Base-by-base conservation (phyloP, 805 yeast species). In the Candida coleopterorum region DNA sequence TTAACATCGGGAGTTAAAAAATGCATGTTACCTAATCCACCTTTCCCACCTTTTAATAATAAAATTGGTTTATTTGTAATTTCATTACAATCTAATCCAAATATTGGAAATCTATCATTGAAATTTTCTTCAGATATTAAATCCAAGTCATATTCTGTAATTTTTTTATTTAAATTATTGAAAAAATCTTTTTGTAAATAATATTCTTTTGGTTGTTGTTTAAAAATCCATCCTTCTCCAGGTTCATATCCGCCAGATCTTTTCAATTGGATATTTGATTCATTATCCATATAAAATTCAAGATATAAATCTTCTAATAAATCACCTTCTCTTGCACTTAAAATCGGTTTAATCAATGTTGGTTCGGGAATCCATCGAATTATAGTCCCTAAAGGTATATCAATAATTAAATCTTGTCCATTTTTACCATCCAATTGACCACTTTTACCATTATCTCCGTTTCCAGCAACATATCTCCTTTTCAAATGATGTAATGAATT, bases 1-100 rank as follows among this genome's bases (percentile, higher is more conserved):
- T 97, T 75, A 40, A 93, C 79, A 34, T 78, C 76, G 31, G 81
- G 71, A 1, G 96, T 87, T 33, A 85, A 67, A 53, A 93, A 93
- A 56, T 90, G 96, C 93, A 87, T 87, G 58, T 93, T 93, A 1
- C 98, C 98, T 65, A 90, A 70, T 0, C 98, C 98, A 15, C 97
- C 97, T 44, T 71, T 69, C 8, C 98, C 98, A 29, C 98, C 98
- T 47, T 73, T 74, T 31, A 89, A 50, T 14, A 93, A 48, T 35
- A 85, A 61, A 4, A 81, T 56, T 1, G 97, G 96, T 30, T 71
- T 74, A 2, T 72, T 72, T 0, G 86, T 69, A 12, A 80, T 77
- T 43, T 68, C 57, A 40, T 70, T 60, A 31, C 86, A 61, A 57
- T 93, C 98, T 18, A 86, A 53, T 0, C 97, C 97, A n/a, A 70